A percentile compares a stretch with the other conserved stretches of the same genome.
Conservation (phyloP, 2,329 filamentous ascomycete genomes). For the Pyrenophora teres region DNA sequence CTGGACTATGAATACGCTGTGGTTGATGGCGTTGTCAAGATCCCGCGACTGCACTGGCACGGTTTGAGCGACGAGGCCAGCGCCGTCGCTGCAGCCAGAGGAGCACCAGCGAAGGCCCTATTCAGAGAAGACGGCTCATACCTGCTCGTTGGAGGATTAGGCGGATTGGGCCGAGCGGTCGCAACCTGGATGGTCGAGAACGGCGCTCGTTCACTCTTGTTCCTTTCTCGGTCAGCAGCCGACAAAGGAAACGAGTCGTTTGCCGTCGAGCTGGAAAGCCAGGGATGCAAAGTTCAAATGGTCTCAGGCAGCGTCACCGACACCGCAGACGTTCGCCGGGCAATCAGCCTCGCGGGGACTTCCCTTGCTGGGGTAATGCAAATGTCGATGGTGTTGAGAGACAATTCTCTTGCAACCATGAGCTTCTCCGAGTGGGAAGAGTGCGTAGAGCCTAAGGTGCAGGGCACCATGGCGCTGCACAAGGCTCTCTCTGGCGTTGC, state of each 20-base stretch:
- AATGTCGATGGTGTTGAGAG: conserved; percentile 17
- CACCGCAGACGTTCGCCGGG: not conserved
- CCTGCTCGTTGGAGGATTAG: conserved; percentile 22
- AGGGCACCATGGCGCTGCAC: conserved; percentile 36
- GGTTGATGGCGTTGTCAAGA: no score
- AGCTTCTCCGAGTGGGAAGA: conserved; percentile 12
- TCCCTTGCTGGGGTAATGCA: conserved; percentile 12
- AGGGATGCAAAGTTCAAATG: not conserved
- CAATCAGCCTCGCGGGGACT: not conserved
- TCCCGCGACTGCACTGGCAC: no score
- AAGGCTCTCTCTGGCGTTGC: not conserved
- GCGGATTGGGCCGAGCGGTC: conserved; percentile 25
- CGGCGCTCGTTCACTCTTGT: conserved; percentile 19
- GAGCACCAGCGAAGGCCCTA: no score
- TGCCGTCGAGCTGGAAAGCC: not conserved
- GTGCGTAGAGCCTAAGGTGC: conserved; percentile 16
- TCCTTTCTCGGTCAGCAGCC: conserved; percentile 18
- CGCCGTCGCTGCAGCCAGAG: no score
- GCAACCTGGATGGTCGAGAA: conserved; percentile 20
- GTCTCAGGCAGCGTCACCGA: not conserved
- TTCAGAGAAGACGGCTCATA: conserved; percentile 13
- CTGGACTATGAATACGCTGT: no score
- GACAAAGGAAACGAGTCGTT: no score
- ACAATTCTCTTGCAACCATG: conserved; percentile 9
- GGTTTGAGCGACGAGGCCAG: no score